Evolutionary conservation across 2,329 filamentous ascomycete genomes (phyloP).

Genomic region (Elsinoe ampelina): DNA sequence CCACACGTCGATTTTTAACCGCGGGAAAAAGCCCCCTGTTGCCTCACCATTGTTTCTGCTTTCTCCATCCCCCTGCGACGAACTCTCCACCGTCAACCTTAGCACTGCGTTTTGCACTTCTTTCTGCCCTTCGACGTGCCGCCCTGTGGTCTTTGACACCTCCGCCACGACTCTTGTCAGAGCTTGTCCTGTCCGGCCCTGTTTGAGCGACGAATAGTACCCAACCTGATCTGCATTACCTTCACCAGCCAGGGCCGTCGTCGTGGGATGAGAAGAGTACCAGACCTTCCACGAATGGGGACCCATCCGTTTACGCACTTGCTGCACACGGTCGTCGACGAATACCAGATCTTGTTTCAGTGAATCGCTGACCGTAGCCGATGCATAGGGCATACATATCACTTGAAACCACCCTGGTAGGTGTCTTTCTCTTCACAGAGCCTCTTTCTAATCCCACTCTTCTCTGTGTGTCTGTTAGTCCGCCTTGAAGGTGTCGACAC

Average conservation of each 20-base stretch:
- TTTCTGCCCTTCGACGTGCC: neutral
- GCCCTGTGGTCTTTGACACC: constrained; percentile 10
- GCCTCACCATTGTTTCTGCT: constrained; percentile 11
- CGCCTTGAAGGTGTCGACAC: constrained; percentile 15
- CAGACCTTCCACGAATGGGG: constrained; percentile 8
- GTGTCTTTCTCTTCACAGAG: neutral
- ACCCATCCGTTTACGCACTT: constrained; percentile 2
- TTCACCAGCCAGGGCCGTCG: neutral
- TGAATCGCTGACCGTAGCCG: constrained; percentile 7
- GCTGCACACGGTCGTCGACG: neutral
- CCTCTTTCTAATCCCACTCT: constrained; percentile 10
- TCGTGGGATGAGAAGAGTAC: no score
- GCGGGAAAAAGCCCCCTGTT: neutral
- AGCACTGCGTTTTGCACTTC: neutral
- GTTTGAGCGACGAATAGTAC: neutral
- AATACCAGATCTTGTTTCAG: constrained; percentile 9
- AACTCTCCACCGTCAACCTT: constrained; percentile 5
- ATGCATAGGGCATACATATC: constrained; percentile 6
- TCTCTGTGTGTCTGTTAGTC: constrained; percentile 12
- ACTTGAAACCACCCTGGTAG: neutral
- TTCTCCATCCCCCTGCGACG: constrained; percentile 4
- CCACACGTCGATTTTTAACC: neutral
- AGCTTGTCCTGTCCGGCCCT: constrained; percentile 1
- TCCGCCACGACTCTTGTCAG: neutral
- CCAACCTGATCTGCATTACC: constrained; percentile 3